A percentile compares a stretch with the other conserved stretches of the same genome.
These are phyloP conservation scores for Evansstolkia leycettana DNA, from an alignment of 495 filamentous ascomycete genomes.

Conservation along the genomic window DNA sequence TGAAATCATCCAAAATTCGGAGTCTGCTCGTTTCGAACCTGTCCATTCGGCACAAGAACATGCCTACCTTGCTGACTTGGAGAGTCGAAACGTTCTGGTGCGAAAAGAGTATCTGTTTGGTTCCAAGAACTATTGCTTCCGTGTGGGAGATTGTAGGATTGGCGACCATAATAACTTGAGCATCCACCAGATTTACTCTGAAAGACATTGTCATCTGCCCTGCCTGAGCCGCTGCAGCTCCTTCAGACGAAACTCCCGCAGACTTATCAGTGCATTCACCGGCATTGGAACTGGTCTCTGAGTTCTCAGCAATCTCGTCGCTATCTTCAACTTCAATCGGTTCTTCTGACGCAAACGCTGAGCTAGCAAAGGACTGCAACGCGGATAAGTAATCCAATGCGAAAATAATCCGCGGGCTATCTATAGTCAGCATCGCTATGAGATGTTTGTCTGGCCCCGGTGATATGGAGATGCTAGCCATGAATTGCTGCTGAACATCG, in stretches of 20 bases:
- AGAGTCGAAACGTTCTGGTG: conserved; percentile 90
- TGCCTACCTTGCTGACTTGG: conserved; percentile 84
- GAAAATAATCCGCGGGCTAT: conserved; percentile 89
- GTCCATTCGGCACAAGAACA: conserved; percentile 99
- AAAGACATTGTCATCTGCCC: conserved; percentile 67
- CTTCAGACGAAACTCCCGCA: conserved; percentile 9
- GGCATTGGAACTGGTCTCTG: conserved; percentile 46
- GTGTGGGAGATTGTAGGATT: conserved; percentile 83
- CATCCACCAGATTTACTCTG: conserved; percentile 86
- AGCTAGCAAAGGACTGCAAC: conserved; percentile 65
- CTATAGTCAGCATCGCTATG: conserved; percentile 86
- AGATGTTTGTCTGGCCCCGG: conserved; percentile 72
- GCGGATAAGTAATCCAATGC: conserved; percentile 92
- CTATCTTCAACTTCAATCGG: conserved; percentile 42
- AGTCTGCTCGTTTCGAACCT: conserved; percentile 77
- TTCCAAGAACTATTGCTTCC: conserved; percentile 89
- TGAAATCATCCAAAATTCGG: conserved; percentile 92
- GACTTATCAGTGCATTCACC: conserved; percentile 20
- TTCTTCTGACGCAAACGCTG: conserved; percentile 51
- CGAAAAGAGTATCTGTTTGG: conserved; percentile 84
- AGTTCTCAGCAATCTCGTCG: conserved; percentile 43
- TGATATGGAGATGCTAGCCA: conserved; percentile 91
- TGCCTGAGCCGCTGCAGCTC: conserved; percentile 18
- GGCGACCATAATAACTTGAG: conserved; percentile 88
- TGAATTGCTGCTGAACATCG: conserved; percentile 86